Base-by-base conservation (phyloP, 805 yeast species). In the Candida mattraensis region DNA sequence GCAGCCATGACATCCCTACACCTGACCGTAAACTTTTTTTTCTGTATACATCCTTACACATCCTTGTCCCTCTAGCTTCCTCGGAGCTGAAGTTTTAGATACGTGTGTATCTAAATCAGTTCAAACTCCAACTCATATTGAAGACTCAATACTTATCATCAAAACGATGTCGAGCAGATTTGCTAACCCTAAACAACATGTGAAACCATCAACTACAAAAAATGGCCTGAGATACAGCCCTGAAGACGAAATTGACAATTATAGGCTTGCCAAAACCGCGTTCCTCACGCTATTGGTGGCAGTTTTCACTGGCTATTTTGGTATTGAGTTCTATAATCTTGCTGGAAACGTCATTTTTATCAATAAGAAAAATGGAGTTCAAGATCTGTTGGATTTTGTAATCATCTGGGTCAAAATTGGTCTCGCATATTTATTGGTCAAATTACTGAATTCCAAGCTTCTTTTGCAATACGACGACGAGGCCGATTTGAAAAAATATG, bases 401-500 rank as follows among this genome's bases (percentile, higher is more conserved):
- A 41, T 40, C 17, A 19, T 56, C 3, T 7, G 43, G 2, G 25
- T 52, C 4, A 51, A 57, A 37, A 24, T 42, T 18, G 22, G 39
- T 12, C 6, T 45, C 3, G 42, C 45, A 18, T 37, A 37, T 30
- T 51, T 46, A 21, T 22, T 44, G 6, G 39, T 53, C 16, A 44
- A 39, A 20, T 48, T 32, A 18, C 37, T 58, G 27, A 56, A 59
- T 34, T 23, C 30, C 2, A 35, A 33, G 19, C 33, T 59, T 7
- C 41, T 59, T 10, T 39, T 55, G n/a, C 33, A 37, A 5, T 33
- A 43, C 17, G 34, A 44, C 15, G 64, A 57, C 37, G 46, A 39
- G 12, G 55, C 50, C 4, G 59, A 58, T 15, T 38, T 56, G 17
- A 48, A 58, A 18, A 55, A 56, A 19, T 60, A 51, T 31, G 37